Conservation (phyloP, 2,329 filamentous ascomycete species). For the Cordyceps fumosorosea region DNA sequence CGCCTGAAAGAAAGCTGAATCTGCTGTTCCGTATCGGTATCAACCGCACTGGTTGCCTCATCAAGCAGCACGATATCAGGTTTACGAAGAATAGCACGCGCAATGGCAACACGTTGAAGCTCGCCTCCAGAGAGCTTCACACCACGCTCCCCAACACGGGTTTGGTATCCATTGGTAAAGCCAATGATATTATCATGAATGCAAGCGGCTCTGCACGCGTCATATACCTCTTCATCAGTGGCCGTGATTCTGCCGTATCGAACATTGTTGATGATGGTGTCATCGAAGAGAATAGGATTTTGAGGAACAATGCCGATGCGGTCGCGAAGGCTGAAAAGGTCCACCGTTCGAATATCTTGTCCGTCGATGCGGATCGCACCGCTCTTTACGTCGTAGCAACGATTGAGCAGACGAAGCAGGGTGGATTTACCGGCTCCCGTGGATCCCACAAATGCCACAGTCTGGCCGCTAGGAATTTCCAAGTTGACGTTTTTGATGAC, state of each 20-base stretch:
- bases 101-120: conserved; percentile 60
- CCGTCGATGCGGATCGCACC: conserved; percentile 50
- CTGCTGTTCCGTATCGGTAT: conserved; percentile 61
- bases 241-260: conserved; percentile 49
- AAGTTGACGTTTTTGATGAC: conserved; percentile 51
- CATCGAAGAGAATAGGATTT: conserved; percentile 49
- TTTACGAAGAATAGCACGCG: conserved; percentile 64
- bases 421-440: conserved; percentile 56
- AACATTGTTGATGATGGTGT: conserved; percentile 54
- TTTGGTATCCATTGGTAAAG: conserved; percentile 31
- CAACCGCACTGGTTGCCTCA: conserved; percentile 72
- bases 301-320: conserved; percentile 53
- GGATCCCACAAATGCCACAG: conserved; percentile 53
- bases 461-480: conserved; percentile 43
- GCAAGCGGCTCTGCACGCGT: conserved; percentile 48
- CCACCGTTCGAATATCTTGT: conserved; percentile 49
- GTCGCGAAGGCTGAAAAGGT: conserved; percentile 42
- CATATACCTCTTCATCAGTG: conserved; percentile 47
- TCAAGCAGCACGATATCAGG: conserved; percentile 72
- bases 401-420: conserved; percentile 50
- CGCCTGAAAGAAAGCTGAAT: conserved; percentile 56
- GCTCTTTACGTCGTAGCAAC: conserved; percentile 50
- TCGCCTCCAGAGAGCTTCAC: conserved; percentile 61
- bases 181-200: conserved; percentile 52
- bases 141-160: conserved; percentile 13